A percentile compares a stretch with the other conserved stretches of the same genome.
Conservation (phyloP, 768 basidiomycete genomes). For the Chalciporus pseudorubinellus region DNA sequence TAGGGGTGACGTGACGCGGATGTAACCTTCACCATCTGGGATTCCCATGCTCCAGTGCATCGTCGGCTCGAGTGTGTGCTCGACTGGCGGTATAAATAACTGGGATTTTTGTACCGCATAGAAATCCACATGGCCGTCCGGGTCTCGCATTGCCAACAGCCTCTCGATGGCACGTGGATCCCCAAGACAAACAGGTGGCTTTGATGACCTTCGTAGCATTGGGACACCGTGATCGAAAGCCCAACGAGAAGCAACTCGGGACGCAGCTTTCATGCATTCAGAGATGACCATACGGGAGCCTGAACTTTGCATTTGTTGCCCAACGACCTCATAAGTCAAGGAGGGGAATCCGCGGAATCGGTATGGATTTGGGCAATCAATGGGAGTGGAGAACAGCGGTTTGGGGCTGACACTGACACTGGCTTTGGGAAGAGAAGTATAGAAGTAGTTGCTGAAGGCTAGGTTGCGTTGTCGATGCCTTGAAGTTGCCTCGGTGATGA, state of each 20-base stretch:
- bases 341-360: conserved; percentile 50
- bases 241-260: conserved; percentile 72
- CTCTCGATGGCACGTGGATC: conserved; percentile 38
- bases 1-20: conserved; percentile 81
- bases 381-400: conserved; percentile 32
- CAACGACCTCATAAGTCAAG: conserved; percentile 44
- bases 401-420: conserved; percentile 28
- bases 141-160: conserved; percentile 48
- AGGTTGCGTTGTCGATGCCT: conserved; percentile 25
- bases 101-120: conserved; percentile 34
- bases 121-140: conserved; percentile 43
- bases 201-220: conserved; percentile 55
- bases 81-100: conserved; percentile 35
- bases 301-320: conserved; percentile 19
- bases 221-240: conserved; percentile 58
- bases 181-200: conserved; percentile 29
- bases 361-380: conserved; percentile 28
- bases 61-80: conserved; percentile 51
- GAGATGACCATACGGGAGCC: conserved; percentile 61
- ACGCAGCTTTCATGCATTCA: conserved; percentile 82
- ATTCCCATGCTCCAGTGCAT: conserved; percentile 71
- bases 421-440: conserved; percentile 24
- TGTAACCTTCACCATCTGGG: conserved; percentile 75
- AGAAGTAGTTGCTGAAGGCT: conserved; percentile 21
- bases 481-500: conserved; percentile 30